Percentiles rank a stretch among this genome's conserved stretches.
phyloP scores from a whole-genome alignment of 225 moss, liverwort and hornwort genomes.

The Pseudisothecium myosuroides region DNA sequence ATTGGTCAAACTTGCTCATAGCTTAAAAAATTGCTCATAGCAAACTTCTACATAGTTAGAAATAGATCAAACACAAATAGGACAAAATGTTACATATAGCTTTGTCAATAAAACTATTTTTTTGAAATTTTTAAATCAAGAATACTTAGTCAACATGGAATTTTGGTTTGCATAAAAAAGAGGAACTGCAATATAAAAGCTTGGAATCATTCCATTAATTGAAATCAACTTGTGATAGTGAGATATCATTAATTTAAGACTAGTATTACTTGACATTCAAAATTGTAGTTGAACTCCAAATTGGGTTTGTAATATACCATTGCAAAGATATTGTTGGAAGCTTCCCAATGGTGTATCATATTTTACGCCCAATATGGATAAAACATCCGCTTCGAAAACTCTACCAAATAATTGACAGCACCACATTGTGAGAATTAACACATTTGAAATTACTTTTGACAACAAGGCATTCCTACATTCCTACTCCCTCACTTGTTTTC shows the following conservation, averaged over 20 bases:
- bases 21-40: not conserved
- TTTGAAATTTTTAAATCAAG: not conserved
- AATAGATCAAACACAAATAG: not conserved
- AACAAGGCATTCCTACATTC: not conserved
- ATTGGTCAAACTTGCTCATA: not conserved
- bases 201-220: not conserved
- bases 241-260: not conserved
- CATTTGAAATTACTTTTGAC: not conserved
- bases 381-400: fast-evolving
- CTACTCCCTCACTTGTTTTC: not conserved
- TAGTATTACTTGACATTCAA: not conserved
- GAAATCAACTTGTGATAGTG: not conserved
- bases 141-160: fast-evolving
- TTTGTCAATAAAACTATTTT: not conserved
- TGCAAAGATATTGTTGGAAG: not conserved
- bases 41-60: not conserved
- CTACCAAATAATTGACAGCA: not conserved
- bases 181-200: fast-evolving
- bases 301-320: not conserved
- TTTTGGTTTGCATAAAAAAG: not conserved
- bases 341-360: not conserved
- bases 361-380: fast-evolving
- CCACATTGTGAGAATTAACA: not conserved
- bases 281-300: not conserved
- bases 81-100: not conserved